phyloP scores from a whole-genome alignment of 1,284 basidiomycete species.

The Boletellus deceptivus region DNA sequence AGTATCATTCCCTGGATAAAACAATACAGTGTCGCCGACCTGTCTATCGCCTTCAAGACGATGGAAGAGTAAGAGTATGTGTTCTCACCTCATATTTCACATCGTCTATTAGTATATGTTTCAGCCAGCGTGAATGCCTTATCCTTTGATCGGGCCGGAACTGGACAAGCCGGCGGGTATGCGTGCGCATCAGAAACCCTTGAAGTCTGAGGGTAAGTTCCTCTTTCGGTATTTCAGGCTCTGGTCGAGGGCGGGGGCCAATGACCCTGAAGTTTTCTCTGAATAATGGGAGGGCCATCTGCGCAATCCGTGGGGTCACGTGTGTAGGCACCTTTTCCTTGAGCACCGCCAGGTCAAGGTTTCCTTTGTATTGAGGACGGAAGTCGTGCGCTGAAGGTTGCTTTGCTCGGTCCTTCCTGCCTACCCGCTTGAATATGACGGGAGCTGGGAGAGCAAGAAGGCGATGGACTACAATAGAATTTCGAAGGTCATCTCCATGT shows the following conservation, averaged over 20 bases:
- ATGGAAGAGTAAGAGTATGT: slow-evolving; percentile 4
- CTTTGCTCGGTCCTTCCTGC: slow-evolving; percentile 1
- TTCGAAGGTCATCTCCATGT: slow-evolving; percentile 18
- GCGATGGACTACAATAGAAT: slow-evolving; percentile 20
- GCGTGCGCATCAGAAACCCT: slow-evolving; percentile 21
- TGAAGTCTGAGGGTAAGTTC: slow-evolving; percentile 19
- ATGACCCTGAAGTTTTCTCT: slow-evolving; percentile 52
- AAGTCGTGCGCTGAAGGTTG: neutral
- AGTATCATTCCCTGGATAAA: slow-evolving; percentile 39
- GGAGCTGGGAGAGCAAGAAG: slow-evolving; percentile 21
- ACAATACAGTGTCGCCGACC: slow-evolving; percentile 57
- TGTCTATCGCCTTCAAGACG: slow-evolving; percentile 25
- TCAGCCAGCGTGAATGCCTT: slow-evolving; percentile 26
- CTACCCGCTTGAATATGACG: slow-evolving; percentile 10
- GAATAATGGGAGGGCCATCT: slow-evolving; percentile 49
- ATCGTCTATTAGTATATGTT: slow-evolving; percentile 30
- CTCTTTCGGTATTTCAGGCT: slow-evolving; percentile 12
- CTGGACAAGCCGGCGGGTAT: slow-evolving; percentile 14
- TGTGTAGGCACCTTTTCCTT: slow-evolving; percentile 44
- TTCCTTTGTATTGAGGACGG: slow-evolving; percentile 31
- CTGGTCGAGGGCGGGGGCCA: slow-evolving; percentile 38
- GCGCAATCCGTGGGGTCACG: slow-evolving; percentile 57
- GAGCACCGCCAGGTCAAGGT: slow-evolving; percentile 54
- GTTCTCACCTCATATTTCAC: slow-evolving; percentile 26
- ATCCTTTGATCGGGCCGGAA: slow-evolving; percentile 30